phyloP scores from a whole-genome alignment of 352 stramenopile species.

The Globisporangium nagaii region DNA sequence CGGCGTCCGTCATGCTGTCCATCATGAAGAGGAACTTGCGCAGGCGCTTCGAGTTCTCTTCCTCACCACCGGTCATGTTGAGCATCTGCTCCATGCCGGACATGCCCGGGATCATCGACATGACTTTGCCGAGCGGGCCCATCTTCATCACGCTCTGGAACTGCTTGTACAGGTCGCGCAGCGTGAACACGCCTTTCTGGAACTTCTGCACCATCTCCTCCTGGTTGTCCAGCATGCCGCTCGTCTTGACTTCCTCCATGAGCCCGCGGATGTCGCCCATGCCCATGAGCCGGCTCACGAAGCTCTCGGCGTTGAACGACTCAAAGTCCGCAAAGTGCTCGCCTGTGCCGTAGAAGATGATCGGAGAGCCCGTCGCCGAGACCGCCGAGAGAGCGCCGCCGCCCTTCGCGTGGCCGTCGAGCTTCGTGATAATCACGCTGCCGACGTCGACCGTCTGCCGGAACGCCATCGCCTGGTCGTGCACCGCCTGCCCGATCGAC shows the following conservation, averaged over 20 bases:
- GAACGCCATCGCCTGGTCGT: conserved; percentile 96
- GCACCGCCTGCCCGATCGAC: conserved; percentile 98
- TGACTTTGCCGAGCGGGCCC: conserved; percentile 95
- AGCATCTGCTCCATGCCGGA: conserved; percentile 86
- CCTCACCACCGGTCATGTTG: conserved; percentile 89
- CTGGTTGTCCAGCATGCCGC: conserved; percentile 89
- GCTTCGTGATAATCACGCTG: conserved; percentile 99
- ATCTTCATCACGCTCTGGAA: conserved; percentile 98
- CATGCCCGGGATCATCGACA: conserved; percentile 98
- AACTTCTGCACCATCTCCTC: conserved; percentile 96
- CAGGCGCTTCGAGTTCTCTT: conserved; percentile 90
- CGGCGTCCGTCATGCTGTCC: conserved; percentile 97
- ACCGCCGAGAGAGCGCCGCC: conserved; percentile 97
- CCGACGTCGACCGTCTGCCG: conserved; percentile 95
- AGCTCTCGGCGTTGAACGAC: conserved; percentile 96
- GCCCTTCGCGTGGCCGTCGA: conserved; percentile 99
- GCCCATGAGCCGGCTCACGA: conserved; percentile 97
- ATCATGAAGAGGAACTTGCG: conserved; percentile 99
- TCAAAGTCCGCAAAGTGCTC: conserved; percentile 99
- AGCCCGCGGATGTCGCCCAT: conserved; percentile 97
- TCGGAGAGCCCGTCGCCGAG: conserved; percentile 95
- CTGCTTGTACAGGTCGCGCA: conserved; percentile 99
- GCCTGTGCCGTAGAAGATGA: conserved; percentile 98
- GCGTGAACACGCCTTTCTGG: conserved; percentile 95
- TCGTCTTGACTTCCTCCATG: conserved; percentile 92